phyloP scores from a whole-genome alignment of 352 stramenopile species.

The Pythium coloratum region DNA sequence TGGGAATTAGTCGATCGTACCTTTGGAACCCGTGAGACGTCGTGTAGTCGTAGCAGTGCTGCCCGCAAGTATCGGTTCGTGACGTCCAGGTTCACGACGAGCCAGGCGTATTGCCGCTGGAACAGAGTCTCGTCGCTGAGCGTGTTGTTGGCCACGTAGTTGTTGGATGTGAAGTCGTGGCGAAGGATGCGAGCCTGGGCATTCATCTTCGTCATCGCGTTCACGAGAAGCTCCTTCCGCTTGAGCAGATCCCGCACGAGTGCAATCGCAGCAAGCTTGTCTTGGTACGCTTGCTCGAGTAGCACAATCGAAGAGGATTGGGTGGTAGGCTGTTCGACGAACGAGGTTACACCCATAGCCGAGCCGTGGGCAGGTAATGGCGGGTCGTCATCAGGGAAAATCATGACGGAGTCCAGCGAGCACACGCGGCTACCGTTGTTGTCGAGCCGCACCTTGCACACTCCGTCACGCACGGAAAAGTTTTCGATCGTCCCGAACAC shows the following conservation, averaged over 20 bases:
- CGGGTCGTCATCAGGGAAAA: constrained; percentile 23
- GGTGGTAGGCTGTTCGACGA: not conserved
- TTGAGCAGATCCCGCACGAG: constrained; percentile 63
- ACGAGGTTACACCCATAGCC: not conserved
- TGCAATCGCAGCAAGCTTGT: constrained; percentile 44
- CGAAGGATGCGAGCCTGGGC: constrained; percentile 28
- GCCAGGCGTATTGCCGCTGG: constrained; percentile 66
- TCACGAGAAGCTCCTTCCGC: constrained; percentile 72
- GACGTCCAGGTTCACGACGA: constrained; percentile 60
- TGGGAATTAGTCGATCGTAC: not conserved
- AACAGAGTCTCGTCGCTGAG: constrained; percentile 35
- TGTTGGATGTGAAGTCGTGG: constrained; percentile 15
- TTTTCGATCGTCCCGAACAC: constrained; percentile 34
- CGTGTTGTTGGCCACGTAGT: constrained; percentile 21
- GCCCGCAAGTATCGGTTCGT: constrained; percentile 62
- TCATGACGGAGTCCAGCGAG: constrained; percentile 57
- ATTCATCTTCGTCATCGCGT: constrained; percentile 50
- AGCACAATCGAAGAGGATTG: constrained; percentile 3
- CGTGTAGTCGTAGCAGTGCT: constrained; percentile 64
- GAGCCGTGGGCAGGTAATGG: not conserved
- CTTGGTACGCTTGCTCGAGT: constrained; percentile 27
- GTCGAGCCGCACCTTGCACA: constrained; percentile 36
- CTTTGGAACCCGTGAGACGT: constrained; percentile 21
- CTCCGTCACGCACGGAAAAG: constrained; percentile 27
- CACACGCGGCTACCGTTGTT: constrained; percentile 37